Evolutionary conservation across 805 yeast species (phyloP).

Genomic region (Starmerella kuoi): DNA sequence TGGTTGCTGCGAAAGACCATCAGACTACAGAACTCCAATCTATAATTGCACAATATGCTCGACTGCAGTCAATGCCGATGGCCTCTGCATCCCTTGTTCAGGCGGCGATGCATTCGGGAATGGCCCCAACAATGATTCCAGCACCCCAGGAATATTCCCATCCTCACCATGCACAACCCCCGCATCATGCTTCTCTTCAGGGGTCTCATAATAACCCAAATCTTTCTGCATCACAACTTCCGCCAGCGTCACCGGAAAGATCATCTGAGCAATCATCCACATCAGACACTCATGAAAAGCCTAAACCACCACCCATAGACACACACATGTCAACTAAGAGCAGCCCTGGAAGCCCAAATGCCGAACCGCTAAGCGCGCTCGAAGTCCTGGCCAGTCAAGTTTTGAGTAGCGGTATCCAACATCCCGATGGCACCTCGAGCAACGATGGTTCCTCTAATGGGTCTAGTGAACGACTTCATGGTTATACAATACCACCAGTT

Average conservation of each 20-base stretch:
- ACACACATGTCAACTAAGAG: slow-evolving; percentile 8
- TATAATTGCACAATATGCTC: slow-evolving; percentile 3
- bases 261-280: not conserved
- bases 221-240: not conserved
- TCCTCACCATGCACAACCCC: not conserved
- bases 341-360: not conserved
- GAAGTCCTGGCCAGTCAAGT: slow-evolving; percentile 47
- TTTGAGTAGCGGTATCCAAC: slow-evolving; percentile 25
- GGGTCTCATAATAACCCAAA: too few relatives aligned
- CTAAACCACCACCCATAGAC: slow-evolving; percentile 20
- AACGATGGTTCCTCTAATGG: not conserved
- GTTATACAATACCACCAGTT: too few relatives aligned
- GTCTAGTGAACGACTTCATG: not conserved
- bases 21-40: slow-evolving; percentile 5
- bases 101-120: not conserved
- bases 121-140: not conserved
- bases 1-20: slow-evolving; percentile 34
- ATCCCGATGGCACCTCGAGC: not conserved
- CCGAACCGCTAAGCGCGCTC: slow-evolving; percentile 33
- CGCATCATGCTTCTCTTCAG: not conserved
- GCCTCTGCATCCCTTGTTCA: not conserved
- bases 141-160: not conserved
- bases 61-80: slow-evolving; percentile 1
- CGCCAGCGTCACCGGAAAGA: not conserved
- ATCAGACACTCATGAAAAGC: slow-evolving; percentile 7